Base-by-base conservation (phyloP, 176 grass and related monocot genomes). In the Raddia distichophylla region DNA sequence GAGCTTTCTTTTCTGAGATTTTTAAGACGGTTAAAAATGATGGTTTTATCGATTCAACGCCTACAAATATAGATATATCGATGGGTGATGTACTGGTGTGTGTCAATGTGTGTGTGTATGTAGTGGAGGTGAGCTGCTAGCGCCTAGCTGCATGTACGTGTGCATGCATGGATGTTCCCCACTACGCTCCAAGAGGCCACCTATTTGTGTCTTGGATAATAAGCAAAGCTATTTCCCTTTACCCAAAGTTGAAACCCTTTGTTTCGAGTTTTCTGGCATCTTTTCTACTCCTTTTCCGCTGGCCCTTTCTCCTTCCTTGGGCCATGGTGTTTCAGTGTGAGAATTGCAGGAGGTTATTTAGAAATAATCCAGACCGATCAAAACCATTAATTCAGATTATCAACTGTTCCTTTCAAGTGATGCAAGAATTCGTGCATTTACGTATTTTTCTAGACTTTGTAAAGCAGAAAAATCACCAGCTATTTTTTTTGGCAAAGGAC, bases 151-250 rank as follows among this genome's bases (percentile, higher is more conserved):
- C 71, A 60, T 76, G 81, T 11, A 59, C 16, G 20, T 69, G 19
- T 84, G 81, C 75, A 75, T 70, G 76, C 76, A 74, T 80, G 82
- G 46, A 12, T 89, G 82, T 75, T 68, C 76, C 70, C 87, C 69
- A 37, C 76, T 73, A 80, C 52, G 3, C 46, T 61, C 82, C 64
- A 85, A 80, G 63, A 53, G 76, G 34, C 13, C 61, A 46, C 65
- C 61, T 37, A 63, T 62, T 80, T 62, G 8, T 80, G 82, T 63
- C 87, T 80, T 80, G 71, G 76, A 69, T 49, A 20, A 47, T 69
- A 75, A 69, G 76, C 87, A 80, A 89, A 56, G 69, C 16, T 46
- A 63, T 8, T 52, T 7, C 4, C 18, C 42, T 43, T 16, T 69
- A n/a, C 46, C 9, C 7, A 50, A 14, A 32, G 59, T 2, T 33